Conservation (phyloP, 371 early-diverging fungal species). For the Sporodiniella umbellata region DNA sequence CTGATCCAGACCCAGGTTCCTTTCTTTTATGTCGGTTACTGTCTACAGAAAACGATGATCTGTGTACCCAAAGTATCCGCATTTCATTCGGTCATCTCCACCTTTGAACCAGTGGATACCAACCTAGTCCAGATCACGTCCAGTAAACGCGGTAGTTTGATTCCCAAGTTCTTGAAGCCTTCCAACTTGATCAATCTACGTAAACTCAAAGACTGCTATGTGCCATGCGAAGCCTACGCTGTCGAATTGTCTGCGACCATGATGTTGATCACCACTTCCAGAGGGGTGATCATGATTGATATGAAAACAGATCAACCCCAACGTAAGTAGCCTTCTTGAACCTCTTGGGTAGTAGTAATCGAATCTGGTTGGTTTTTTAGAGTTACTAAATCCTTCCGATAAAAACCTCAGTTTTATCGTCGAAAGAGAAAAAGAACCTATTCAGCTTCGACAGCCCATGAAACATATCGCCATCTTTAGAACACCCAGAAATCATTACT, state of each 20-base stretch:
- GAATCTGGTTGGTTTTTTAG: conserved; percentile 10
- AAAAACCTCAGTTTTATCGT: conserved; percentile 33
- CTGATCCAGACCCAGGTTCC: conserved; percentile 35
- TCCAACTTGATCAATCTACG: conserved; percentile 9
- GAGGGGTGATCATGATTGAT: conserved; percentile 42
- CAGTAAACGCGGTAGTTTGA: not conserved
- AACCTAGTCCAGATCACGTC: not conserved
- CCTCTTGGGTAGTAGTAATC: not conserved
- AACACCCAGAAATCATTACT: conserved; percentile 33
- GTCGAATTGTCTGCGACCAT: conserved; percentile 34
- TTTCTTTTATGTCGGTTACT: conserved; percentile 36
- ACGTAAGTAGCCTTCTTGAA: conserved; percentile 18
- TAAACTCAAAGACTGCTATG: conserved; percentile 37
- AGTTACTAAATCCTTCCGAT: conserved; percentile 38
- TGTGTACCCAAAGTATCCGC: conserved; percentile 40
- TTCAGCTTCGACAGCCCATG: conserved; percentile 28
- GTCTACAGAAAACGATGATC: conserved; percentile 30
- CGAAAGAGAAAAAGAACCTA: conserved; percentile 39
- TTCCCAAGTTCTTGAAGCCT: not conserved
- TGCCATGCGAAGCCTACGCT: conserved; percentile 42
- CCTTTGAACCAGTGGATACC: not conserved
- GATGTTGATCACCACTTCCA: conserved; percentile 43
- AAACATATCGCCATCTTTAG: conserved; percentile 39
- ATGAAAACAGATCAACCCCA: conserved; percentile 42
- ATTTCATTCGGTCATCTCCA: conserved; percentile 1